phyloP scores from a whole-genome alignment of 352 stramenopile genomes.

The Phytophthora kernoviae region DNA sequence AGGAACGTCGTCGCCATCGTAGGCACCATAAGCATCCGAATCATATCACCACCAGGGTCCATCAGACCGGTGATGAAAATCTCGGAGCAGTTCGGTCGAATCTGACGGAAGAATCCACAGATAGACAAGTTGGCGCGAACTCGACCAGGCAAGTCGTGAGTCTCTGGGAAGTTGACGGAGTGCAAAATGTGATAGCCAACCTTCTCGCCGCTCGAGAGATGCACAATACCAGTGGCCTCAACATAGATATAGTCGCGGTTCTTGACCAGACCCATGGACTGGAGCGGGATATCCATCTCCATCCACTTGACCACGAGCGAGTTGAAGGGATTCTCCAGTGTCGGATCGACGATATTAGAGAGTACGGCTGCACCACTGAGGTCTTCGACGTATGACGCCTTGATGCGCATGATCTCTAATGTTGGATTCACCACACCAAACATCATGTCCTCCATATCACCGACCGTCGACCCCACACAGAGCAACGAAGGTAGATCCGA shows the following conservation, averaged over 20 bases:
- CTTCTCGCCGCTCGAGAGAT: constrained; percentile 27
- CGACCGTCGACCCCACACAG: constrained; percentile 40
- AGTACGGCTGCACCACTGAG: constrained; percentile 32
- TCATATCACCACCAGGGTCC: constrained; percentile 22
- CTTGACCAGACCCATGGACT: constrained; percentile 23
- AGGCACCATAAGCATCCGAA: constrained; percentile 26
- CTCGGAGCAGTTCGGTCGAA: constrained; percentile 22
- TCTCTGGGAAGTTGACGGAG: constrained; percentile 36
- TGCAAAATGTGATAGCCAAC: constrained; percentile 44
- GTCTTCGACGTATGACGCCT: constrained; percentile 36
- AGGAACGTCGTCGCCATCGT: constrained; percentile 26
- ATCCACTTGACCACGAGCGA: constrained; percentile 42
- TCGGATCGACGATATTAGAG: constrained; percentile 30
- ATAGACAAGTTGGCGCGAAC: constrained; percentile 33
- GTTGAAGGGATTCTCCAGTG: constrained; percentile 25
- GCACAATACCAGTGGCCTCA: constrained; percentile 30
- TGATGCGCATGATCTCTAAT: constrained; percentile 36
- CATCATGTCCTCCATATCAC: constrained; percentile 43
- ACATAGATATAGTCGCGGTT: constrained; percentile 48
- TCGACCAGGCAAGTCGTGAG: constrained; percentile 22
- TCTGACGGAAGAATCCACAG: constrained; percentile 36
- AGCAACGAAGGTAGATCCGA: constrained; percentile 35
- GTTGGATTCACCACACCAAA: constrained; percentile 38
- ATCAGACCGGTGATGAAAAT: constrained; percentile 32
- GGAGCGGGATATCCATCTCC: constrained; percentile 35